Conservation (phyloP, 2,329 filamentous ascomycete species). For the Venturia nashicola region DNA sequence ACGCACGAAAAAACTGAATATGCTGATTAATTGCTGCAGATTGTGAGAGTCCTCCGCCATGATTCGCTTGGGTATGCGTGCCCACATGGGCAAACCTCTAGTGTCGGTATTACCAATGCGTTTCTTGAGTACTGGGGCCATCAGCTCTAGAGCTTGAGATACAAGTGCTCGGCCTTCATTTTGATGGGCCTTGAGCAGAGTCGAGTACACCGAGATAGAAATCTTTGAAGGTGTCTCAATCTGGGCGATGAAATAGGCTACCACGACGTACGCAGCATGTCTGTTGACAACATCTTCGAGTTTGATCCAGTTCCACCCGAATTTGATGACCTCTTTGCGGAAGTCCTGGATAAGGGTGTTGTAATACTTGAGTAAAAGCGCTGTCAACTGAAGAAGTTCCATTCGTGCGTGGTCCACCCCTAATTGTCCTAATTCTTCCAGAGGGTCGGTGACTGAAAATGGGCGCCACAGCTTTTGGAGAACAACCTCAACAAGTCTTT, state of each 20-base stretch:
- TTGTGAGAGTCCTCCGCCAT: slow-evolving; percentile 91
- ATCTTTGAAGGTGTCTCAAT: slow-evolving; percentile 97
- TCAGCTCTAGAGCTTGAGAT: slow-evolving; percentile 84
- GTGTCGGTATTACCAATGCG: slow-evolving; percentile 61
- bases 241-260: slow-evolving; percentile 93
- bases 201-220: slow-evolving; percentile 86
- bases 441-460: slow-evolving; percentile 60
- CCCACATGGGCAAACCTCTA: slow-evolving; percentile 69
- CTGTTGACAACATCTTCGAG: slow-evolving; percentile 99
- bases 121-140: slow-evolving; percentile 88
- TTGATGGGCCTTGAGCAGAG: slow-evolving; percentile 81
- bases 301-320: slow-evolving; percentile 95
- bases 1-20: slow-evolving; percentile 90
- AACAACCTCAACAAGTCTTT: slow-evolving; percentile 75
- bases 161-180: slow-evolving; percentile 88
- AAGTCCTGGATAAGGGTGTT: slow-evolving; percentile 77
- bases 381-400: slow-evolving; percentile 89
- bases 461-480: slow-evolving; percentile 91
- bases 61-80: slow-evolving; percentile 78
- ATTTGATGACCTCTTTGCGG: slow-evolving; percentile 97
- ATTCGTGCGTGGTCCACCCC: slow-evolving; percentile 89
- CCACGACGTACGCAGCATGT: slow-evolving; percentile 91
- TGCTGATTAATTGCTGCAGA: slow-evolving; percentile 87
- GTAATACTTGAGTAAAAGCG: slow-evolving; percentile 91
- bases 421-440: slow-evolving; percentile 70